Conservation (phyloP, 2,329 filamentous ascomycete genomes). For the Hyphodiscus sp. region DNA sequence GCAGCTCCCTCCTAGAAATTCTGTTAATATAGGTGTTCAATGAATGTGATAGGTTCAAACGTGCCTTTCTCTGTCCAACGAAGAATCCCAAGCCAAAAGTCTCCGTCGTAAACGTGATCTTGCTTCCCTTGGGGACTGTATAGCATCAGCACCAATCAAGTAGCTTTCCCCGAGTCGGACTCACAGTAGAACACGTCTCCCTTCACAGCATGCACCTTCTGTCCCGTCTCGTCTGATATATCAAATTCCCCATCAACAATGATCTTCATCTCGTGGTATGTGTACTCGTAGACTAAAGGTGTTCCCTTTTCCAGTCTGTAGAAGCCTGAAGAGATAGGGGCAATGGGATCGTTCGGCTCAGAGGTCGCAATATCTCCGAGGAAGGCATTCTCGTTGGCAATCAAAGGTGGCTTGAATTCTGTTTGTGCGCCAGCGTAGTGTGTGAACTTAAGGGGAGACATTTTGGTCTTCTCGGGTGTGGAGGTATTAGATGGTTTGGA, state of each 20-base stretch:
- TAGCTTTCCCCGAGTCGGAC: slow-evolving; percentile 1
- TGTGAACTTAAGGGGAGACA: slow-evolving; percentile 21
- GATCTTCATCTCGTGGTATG: slow-evolving; percentile 63
- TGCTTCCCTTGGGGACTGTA: slow-evolving; percentile 30
- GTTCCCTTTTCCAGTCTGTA: slow-evolving; percentile 58
- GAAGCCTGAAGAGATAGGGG: slow-evolving; percentile 52
- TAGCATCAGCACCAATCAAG: slow-evolving; percentile 6
- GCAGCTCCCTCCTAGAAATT: background rate
- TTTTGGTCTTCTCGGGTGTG: slow-evolving; percentile 12
- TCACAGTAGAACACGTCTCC: slow-evolving; percentile 57
- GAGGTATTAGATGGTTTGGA: slow-evolving; percentile 15
- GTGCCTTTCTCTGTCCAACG: slow-evolving; percentile 30
- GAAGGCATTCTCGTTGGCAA: slow-evolving; percentile 58
- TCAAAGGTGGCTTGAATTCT: slow-evolving; percentile 52
- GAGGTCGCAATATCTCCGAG: slow-evolving; percentile 48
- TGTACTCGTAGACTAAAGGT: slow-evolving; percentile 56
- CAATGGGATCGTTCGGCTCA: slow-evolving; percentile 38
- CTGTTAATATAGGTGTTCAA: background rate
- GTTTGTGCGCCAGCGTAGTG: slow-evolving; percentile 48
- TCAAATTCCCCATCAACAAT: slow-evolving; percentile 56
- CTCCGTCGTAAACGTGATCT: slow-evolving; percentile 30
- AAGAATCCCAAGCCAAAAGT: slow-evolving; percentile 30
- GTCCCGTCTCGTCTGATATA: slow-evolving; percentile 53
- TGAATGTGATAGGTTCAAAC: background rate
- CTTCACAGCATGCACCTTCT: slow-evolving; percentile 47